These are phyloP conservation scores for Ceratocystis cacaofunesta DNA, from an alignment of 2,329 filamentous ascomycete species.

Conservation along the genomic window DNA sequence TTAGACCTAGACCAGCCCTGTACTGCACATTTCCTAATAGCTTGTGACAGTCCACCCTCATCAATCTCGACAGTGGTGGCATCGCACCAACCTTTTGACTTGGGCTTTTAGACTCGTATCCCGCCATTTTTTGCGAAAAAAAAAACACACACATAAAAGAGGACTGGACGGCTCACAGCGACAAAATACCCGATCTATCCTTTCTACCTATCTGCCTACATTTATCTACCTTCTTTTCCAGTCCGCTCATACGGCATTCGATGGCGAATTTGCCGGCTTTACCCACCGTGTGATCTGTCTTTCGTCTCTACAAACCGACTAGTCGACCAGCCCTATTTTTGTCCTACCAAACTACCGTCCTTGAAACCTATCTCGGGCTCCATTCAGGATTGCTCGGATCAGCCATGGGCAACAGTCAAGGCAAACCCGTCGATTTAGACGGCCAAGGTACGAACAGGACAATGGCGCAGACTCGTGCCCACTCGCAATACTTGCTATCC, in stretches of 20 bases:
- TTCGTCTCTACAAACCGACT: neutral
- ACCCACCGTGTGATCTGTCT: neutral
- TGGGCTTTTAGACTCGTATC: neutral
- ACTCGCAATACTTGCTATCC: neutral
- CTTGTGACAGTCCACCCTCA: neutral
- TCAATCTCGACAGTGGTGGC: neutral
- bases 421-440: conserved; percentile 81
- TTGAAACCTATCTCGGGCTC: neutral
- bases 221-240: too few species aligned
- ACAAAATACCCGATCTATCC: too few species aligned
- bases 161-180: too few species aligned
- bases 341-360: neutral
- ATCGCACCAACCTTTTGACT: neutral
- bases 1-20: neutral
- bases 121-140: neutral
- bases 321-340: neutral
- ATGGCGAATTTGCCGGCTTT: neutral
- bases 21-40: neutral
- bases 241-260: neutral
- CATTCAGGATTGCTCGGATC: neutral
- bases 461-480: neutral
- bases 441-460: conserved; percentile 56
- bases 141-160: too few species aligned
- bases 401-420: conserved; percentile 75
- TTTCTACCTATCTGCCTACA: neutral